Conservation (phyloP, 2,329 filamentous ascomycete genomes). For the Colletotrichum phormii region DNA sequence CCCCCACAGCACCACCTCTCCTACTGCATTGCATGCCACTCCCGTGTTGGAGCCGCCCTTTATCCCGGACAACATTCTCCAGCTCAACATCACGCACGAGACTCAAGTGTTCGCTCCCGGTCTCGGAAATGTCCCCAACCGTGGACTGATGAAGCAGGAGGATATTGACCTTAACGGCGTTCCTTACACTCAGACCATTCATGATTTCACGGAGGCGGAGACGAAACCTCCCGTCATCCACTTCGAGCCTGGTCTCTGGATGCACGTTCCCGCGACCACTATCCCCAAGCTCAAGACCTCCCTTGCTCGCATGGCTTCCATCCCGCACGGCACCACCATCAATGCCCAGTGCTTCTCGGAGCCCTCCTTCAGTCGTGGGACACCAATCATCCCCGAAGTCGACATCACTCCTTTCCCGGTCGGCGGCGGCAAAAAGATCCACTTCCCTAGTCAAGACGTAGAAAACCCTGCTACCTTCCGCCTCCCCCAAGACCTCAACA, state of each 20-base stretch:
- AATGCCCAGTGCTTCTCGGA: constrained; percentile 50
- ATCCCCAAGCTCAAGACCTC: constrained; percentile 40
- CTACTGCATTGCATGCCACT: constrained; percentile 36
- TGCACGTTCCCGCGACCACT: constrained; percentile 48
- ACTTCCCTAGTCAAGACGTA: background rate
- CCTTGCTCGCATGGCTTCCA: constrained; percentile 52
- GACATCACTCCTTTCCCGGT: constrained; percentile 44
- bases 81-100: constrained; percentile 53
- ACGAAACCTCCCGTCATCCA: constrained; percentile 48
- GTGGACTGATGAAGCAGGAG: constrained; percentile 46
- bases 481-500: constrained; percentile 44
- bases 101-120: constrained; percentile 44
- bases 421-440: background rate
- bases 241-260: constrained; percentile 54
- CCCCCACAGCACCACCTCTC: constrained; percentile 43
- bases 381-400: constrained; percentile 37
- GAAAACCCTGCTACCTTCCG: constrained; percentile 37
- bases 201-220: constrained; percentile 45
- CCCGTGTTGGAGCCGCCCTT: constrained; percentile 5
- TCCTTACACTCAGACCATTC: constrained; percentile 49
- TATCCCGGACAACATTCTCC: constrained; percentile 46
- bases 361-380: constrained; percentile 27
- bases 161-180: constrained; percentile 51
- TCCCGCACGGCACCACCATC: constrained; percentile 57
- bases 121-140: constrained; percentile 52